phyloP scores from a whole-genome alignment of 2,329 filamentous ascomycete genomes.

The Fusarium penzigii region DNA sequence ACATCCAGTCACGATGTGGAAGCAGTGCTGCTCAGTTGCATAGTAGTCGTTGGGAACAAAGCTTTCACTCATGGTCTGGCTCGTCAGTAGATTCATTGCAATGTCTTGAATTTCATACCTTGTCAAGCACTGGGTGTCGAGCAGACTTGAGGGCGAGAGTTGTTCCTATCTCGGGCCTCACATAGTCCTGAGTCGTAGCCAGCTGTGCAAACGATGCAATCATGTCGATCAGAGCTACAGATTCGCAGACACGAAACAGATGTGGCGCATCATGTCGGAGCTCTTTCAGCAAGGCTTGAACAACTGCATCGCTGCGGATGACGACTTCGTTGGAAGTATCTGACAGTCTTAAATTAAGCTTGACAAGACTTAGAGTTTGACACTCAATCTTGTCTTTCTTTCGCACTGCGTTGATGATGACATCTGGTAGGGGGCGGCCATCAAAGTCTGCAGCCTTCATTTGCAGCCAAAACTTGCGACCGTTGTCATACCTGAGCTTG shows the following conservation, averaged over 20 bases:
- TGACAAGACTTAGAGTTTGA: slow-evolving; percentile 81
- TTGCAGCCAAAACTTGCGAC: slow-evolving; percentile 78
- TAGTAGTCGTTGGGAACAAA: slow-evolving; percentile 93
- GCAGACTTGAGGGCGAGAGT: slow-evolving; percentile 73
- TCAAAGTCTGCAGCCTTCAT: slow-evolving; percentile 65
- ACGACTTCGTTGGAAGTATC: slow-evolving; percentile 84
- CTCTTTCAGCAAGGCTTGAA: slow-evolving; percentile 70
- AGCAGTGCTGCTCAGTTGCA: slow-evolving; percentile 74
- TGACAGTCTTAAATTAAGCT: slow-evolving; percentile 74
- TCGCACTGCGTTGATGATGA: slow-evolving; percentile 75
- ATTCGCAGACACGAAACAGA: slow-evolving; percentile 84
- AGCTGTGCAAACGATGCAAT: slow-evolving; percentile 74
- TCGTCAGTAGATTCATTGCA: background rate
- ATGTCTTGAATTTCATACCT: slow-evolving; percentile 37
- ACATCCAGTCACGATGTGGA: slow-evolving; percentile 92
- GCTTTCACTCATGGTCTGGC: slow-evolving; percentile 59
- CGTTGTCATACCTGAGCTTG: slow-evolving; percentile 73
- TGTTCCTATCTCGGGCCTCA: slow-evolving; percentile 67
- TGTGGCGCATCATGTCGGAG: slow-evolving; percentile 70
- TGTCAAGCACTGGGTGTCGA: slow-evolving; percentile 78
- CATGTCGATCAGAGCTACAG: slow-evolving; percentile 86
- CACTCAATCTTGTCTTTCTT: slow-evolving; percentile 82
- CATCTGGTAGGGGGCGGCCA: slow-evolving; percentile 57
- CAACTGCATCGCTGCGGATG: slow-evolving; percentile 74
- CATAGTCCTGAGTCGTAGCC: slow-evolving; percentile 60